Evolutionary conservation across 306 rosid species (phyloP), one percentile per base, ranked within the genome.

Genomic region (Glycine tomentella): DNA sequence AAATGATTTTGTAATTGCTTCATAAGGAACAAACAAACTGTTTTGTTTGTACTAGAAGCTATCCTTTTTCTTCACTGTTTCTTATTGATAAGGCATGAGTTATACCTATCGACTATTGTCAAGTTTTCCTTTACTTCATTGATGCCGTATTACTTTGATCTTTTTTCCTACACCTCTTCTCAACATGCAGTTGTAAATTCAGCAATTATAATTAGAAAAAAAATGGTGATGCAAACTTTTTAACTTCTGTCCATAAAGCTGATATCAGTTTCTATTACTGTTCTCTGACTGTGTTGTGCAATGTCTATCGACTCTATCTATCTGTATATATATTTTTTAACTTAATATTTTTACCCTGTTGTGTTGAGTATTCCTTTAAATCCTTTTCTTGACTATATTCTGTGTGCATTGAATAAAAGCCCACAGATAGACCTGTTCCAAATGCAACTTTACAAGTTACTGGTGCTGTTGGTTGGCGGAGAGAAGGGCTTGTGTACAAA

Each of bases 381-480:
- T 63, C 44, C 57, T 67, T n/a, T 66, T 9, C 56, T 45, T 69
- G 36, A 66, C 59, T 65, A 15, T 73, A 15, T 73, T 51, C 49
- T 78, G 9, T 67, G 52, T 84, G 73, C 15, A 65, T 36, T 66
- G 7, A 9, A 8, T 8, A 77, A 74, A 73, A 97, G 90, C 93
- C 69, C 56, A 6, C 90, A 36, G 98, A 93, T 80, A 93, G 81
- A 83, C 89, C 95, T 77, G 94, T 93, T 72, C 98, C 98, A 17
- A 93, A 93, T 87, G 98, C 98, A 31, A 93, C 98, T 61, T 88
- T 93, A 80, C 98, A 93, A 93, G 98, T 93, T 57, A 93, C 98
- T 1, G 98, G 98, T 15, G 97, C 98, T 82, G 98, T 93, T 85
- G 98, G 98, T 74, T 93, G 98, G 98, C 90, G 98, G 81, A 89